phyloP scores from a whole-genome alignment of 2,329 filamentous ascomycete genomes.

The Beauveria caledonica region DNA sequence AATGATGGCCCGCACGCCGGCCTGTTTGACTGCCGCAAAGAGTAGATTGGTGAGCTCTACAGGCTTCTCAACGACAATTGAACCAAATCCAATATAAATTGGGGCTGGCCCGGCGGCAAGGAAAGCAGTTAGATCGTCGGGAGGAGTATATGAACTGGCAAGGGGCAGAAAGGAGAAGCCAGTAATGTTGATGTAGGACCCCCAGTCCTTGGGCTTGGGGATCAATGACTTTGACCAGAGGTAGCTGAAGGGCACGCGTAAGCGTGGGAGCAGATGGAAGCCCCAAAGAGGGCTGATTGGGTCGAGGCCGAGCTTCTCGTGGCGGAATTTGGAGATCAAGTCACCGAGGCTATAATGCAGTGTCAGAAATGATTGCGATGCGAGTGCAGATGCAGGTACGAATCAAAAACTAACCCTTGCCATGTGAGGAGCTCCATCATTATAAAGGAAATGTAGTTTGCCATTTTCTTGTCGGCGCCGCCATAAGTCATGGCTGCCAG shows the following conservation, averaged over 20 bases:
- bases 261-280: conserved; percentile 52
- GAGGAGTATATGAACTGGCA: conserved; percentile 44
- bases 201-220: conserved; percentile 58
- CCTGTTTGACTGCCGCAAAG: conserved; percentile 47
- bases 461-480: conserved; percentile 51
- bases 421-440: conserved; percentile 67
- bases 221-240: conserved; percentile 61
- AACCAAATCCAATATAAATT: conserved; percentile 12
- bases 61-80: conserved; percentile 31
- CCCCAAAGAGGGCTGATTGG: conserved; percentile 58
- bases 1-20: conserved; percentile 52
- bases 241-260: conserved; percentile 61
- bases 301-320: conserved; percentile 53
- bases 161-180: conserved; percentile 55
- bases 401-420: conserved; percentile 47
- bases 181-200: conserved; percentile 47
- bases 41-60: conserved; percentile 49
- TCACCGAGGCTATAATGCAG: conserved; percentile 45
- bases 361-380: not conserved
- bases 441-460: conserved; percentile 60
- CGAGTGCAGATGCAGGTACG: not conserved
- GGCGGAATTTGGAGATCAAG: conserved; percentile 61
- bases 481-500: conserved; percentile 51
- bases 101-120: conserved; percentile 49
- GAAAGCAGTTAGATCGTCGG: conserved; percentile 44